Conservation (phyloP, 2,329 filamentous ascomycete species). For the Colletotrichum karsti region DNA sequence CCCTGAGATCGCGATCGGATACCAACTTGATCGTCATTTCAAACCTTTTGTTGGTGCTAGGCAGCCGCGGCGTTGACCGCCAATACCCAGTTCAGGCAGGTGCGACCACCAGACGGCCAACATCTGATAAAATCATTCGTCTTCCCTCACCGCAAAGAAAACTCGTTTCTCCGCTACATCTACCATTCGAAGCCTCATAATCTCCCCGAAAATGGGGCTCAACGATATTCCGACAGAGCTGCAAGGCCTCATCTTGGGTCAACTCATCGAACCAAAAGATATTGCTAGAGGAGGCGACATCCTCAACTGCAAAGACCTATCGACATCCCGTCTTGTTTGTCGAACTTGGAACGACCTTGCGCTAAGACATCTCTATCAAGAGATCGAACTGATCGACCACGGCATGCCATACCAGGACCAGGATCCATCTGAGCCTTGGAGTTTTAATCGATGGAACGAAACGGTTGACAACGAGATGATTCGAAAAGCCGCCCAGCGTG, state of each 20-base stretch:
- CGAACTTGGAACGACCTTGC: constrained; percentile 28
- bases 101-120: too few relatives aligned
- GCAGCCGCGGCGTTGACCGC: neutral
- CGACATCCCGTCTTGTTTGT: constrained; percentile 30
- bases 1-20: too few relatives aligned
- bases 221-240: neutral
- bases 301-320: neutral
- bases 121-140: too few relatives aligned
- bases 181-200: neutral
- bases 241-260: neutral
- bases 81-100: neutral
- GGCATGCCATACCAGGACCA: neutral
- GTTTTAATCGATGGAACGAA: constrained; percentile 11
- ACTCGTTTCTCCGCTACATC: too few relatives aligned
- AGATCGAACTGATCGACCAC: neutral
- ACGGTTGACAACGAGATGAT: neutral
- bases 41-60: neutral
- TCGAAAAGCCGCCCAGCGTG: constrained; percentile 14
- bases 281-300: neutral
- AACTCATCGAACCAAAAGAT: neutral
- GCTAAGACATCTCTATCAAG: constrained; percentile 17
- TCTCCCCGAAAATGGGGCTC: neutral
- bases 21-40: too few relatives aligned
- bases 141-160: too few relatives aligned
- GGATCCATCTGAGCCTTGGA: too few relatives aligned